These are phyloP conservation scores for Pseudogymnoascus sp. DNA, from an alignment of 2,329 filamentous ascomycete genomes.

Conservation along the genomic window DNA sequence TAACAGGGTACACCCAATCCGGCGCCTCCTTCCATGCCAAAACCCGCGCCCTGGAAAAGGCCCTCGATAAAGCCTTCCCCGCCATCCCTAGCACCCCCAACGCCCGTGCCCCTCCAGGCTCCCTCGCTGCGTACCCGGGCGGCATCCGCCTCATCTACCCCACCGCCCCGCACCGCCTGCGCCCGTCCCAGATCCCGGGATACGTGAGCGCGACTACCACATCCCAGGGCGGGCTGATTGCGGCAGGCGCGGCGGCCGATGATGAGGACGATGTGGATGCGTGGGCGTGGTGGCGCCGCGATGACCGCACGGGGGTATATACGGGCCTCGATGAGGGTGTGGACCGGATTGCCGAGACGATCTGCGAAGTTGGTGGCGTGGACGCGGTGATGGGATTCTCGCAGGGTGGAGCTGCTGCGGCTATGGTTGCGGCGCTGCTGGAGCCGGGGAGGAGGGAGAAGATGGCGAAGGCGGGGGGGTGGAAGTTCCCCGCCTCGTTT, in stretches of 20 bases:
- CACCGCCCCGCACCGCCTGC: constrained; percentile 59
- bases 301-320: constrained; percentile 60
- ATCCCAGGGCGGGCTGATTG: constrained; percentile 21
- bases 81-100: constrained; percentile 46
- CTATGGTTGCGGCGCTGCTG: constrained; percentile 64
- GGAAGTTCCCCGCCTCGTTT: constrained; percentile 46
- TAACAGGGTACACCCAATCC: constrained; percentile 78
- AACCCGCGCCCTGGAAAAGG: constrained; percentile 78
- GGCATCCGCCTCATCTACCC: constrained; percentile 56
- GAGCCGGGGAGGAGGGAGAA: constrained; percentile 46
- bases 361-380: constrained; percentile 58
- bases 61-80: constrained; percentile 66
- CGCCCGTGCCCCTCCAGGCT: constrained; percentile 46
- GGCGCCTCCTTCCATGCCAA: constrained; percentile 79
- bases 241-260: constrained; percentile 33
- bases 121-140: constrained; percentile 33
- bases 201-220: constrained; percentile 38
- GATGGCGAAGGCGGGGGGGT: constrained; percentile 41
- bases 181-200: constrained; percentile 61
- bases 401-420: constrained; percentile 68
- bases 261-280: constrained; percentile 53
- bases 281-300: constrained; percentile 76
- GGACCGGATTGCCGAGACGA: constrained; percentile 49
- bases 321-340: constrained; percentile 64
- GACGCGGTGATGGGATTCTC: constrained; percentile 78